Conservation (phyloP, 2,329 filamentous ascomycete genomes). For the Neonectria neomacrospora region DNA sequence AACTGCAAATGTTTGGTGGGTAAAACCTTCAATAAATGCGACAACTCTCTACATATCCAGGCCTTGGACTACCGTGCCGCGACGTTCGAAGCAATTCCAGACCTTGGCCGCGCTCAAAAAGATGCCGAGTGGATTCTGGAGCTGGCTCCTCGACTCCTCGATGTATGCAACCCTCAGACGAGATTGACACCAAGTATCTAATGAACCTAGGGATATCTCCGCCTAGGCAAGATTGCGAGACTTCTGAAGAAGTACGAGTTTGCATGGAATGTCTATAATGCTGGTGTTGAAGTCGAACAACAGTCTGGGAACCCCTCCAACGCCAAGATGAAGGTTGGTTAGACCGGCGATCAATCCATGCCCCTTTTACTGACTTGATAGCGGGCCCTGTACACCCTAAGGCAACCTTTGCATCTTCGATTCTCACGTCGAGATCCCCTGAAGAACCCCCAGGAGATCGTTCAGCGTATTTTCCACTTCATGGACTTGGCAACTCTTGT, state of each 20-base stretch:
- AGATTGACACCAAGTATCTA: slow-evolving; percentile 7
- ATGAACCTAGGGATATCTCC: slow-evolving; percentile 53
- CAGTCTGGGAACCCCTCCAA: slow-evolving; percentile 42
- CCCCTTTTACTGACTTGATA: slow-evolving; percentile 8
- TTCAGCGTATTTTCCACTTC: slow-evolving; percentile 50
- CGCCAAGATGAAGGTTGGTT: slow-evolving; percentile 49
- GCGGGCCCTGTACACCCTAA: slow-evolving; percentile 50
- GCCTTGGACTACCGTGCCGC: slow-evolving; percentile 56
- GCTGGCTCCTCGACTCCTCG: slow-evolving; percentile 53
- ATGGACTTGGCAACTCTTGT: slow-evolving; percentile 49
- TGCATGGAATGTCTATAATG: slow-evolving; percentile 54
- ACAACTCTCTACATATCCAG: slow-evolving; percentile 51
- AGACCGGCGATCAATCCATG: not conserved
- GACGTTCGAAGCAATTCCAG: slow-evolving; percentile 52
- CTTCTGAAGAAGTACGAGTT: slow-evolving; percentile 52
- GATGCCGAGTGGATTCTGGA: slow-evolving; percentile 58
- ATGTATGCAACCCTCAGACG: slow-evolving; percentile 45
- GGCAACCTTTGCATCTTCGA: slow-evolving; percentile 49
- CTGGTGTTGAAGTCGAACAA: slow-evolving; percentile 51
- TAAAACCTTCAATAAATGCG: slow-evolving; percentile 53
- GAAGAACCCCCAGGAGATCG: slow-evolving; percentile 50
- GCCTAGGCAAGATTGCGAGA: slow-evolving; percentile 54
- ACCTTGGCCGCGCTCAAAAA: slow-evolving; percentile 51
- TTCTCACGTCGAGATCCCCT: slow-evolving; percentile 52
- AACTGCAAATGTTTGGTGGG: slow-evolving; percentile 52